Conservation (phyloP, 2,329 filamentous ascomycete genomes). For the Alternaria conjuncta region DNA sequence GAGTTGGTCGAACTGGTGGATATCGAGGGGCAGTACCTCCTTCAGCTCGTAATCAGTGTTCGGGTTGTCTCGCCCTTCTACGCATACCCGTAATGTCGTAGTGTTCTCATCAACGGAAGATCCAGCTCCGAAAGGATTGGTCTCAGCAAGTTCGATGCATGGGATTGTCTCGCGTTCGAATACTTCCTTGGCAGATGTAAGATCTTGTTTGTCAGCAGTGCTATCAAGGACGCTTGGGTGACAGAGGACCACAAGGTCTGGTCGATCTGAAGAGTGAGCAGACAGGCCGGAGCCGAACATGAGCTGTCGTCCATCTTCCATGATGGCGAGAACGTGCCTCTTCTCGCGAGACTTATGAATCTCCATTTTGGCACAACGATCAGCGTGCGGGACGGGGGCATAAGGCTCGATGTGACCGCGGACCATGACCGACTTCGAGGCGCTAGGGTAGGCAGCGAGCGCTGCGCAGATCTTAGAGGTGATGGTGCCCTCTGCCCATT, state of each 20-base stretch:
- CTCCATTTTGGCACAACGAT: slow-evolving; percentile 33
- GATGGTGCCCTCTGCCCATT: slow-evolving; percentile 41
- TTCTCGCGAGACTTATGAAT: slow-evolving; percentile 12
- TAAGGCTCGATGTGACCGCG: slow-evolving; percentile 42
- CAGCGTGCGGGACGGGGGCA: slow-evolving; percentile 36
- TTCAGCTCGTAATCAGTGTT: slow-evolving; percentile 32
- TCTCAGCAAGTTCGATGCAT: slow-evolving; percentile 39
- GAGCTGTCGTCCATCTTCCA: slow-evolving; percentile 36
- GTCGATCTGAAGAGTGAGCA: slow-evolving; percentile 8
- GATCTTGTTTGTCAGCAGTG: slow-evolving; percentile 22
- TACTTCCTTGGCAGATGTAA: slow-evolving; percentile 30
- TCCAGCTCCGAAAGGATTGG: slow-evolving; percentile 34
- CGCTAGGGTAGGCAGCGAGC: slow-evolving; percentile 37
- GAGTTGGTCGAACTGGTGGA: slow-evolving; percentile 41
- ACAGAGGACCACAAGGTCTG: slow-evolving; percentile 45
- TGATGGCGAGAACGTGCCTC: slow-evolving; percentile 17
- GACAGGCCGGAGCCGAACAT: slow-evolving; percentile 20
- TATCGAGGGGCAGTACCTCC: slow-evolving; percentile 43
- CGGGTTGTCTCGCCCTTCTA: slow-evolving; percentile 38
- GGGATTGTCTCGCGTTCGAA: slow-evolving; percentile 35
- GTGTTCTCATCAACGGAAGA: slow-evolving; percentile 23
- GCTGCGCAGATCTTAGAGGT: slow-evolving; percentile 40
- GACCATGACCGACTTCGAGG: slow-evolving; percentile 45
- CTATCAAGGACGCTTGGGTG: slow-evolving; percentile 23
- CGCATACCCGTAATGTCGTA: slow-evolving; percentile 33